phyloP scores from a whole-genome alignment of 2,329 filamentous ascomycete species.

The Chalara sp. region DNA sequence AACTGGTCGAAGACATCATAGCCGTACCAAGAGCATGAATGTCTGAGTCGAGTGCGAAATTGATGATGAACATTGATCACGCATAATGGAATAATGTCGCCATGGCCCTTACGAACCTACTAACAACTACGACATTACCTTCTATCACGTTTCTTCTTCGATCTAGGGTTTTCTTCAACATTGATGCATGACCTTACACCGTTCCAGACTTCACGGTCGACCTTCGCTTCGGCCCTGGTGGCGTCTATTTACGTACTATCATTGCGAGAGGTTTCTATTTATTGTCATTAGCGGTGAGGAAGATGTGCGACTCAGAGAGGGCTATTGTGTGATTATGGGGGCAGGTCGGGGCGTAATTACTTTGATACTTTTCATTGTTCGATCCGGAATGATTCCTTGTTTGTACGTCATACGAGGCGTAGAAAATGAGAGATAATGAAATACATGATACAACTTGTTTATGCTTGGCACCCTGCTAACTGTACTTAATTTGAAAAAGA shows the following conservation, averaged over 20 bases:
- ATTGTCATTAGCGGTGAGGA: not conserved
- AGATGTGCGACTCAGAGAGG: not conserved
- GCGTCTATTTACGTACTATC: slow-evolving; percentile 10
- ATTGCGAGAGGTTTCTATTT: not conserved
- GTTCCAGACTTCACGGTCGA: slow-evolving; percentile 7
- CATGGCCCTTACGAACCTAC: slow-evolving; percentile 9
- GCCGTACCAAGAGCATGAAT: slow-evolving; percentile 26
- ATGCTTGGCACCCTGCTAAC: too few relatives aligned
- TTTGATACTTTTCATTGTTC: not conserved
- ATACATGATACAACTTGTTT: too few relatives aligned
- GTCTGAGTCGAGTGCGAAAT: slow-evolving; percentile 8
- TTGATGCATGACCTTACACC: slow-evolving; percentile 1
- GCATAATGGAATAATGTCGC: slow-evolving; percentile 13
- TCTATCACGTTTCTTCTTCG: slow-evolving; percentile 2
- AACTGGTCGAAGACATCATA: slow-evolving; percentile 19
- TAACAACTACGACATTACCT: not conserved
- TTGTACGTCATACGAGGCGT: too few relatives aligned
- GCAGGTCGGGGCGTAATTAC: not conserved
- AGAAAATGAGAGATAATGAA: too few relatives aligned
- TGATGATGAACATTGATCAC: slow-evolving; percentile 7
- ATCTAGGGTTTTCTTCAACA: slow-evolving; percentile 1
- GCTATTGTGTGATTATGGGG: not conserved
- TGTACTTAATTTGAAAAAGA: too few relatives aligned
- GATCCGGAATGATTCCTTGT: not conserved
- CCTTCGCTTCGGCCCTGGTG: slow-evolving; percentile 13